Base-by-base conservation (phyloP, 495 filamentous ascomycete species). In the Talaromyces proteolyticus region DNA sequence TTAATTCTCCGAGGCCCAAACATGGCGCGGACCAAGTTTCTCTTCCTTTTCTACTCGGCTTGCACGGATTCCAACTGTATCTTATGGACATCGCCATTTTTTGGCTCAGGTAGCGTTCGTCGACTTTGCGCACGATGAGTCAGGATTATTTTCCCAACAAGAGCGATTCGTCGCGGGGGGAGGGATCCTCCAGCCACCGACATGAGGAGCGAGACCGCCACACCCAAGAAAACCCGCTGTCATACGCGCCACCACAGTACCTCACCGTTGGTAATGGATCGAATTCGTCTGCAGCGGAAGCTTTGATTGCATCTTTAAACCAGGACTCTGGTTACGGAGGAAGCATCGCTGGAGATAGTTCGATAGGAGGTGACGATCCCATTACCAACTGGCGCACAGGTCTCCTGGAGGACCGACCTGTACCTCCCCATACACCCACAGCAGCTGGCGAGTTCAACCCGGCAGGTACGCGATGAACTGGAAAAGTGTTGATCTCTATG, bases 321-420 rank as follows among this genome's bases (percentile, higher is more conserved):
- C 72, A 84, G 42, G 93, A 97, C 59, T 96, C 91, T 17, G 93
- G 93, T 12, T 97, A 97, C 60, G 91, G 89, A 42, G 86, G 86
- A 12, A 95, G 89, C 58, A 65, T 84, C 24, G 62, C 67, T 21
- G 78, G 72, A 51, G 80, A 74, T 7, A 74, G 71, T 39, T 59
- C 65, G 29, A 52, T 71, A 41, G 78, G 70, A 36, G 73, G 66
- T 42, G 65, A 71, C 50, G 65, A 73, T 46, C 25, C n/a, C n/a
- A n/a, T 51, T 14, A 64, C 66, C 19, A 75, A 79, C 51, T 83
- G 80, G 77, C 74, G 82, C 61, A 73, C 81, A 14, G 78, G 79
- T 24, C 59, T 89, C 57, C 74, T 84, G 51, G 75, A 80, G 60
- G 87, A 91, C 67, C 75, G 79, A 60, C 80, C 77, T 46, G 82